A percentile compares a stretch with the other conserved stretches of the same genome.
Evolutionary conservation across 306 rosid species (phyloP).

Genomic region (Phaseolus lunatus): DNA sequence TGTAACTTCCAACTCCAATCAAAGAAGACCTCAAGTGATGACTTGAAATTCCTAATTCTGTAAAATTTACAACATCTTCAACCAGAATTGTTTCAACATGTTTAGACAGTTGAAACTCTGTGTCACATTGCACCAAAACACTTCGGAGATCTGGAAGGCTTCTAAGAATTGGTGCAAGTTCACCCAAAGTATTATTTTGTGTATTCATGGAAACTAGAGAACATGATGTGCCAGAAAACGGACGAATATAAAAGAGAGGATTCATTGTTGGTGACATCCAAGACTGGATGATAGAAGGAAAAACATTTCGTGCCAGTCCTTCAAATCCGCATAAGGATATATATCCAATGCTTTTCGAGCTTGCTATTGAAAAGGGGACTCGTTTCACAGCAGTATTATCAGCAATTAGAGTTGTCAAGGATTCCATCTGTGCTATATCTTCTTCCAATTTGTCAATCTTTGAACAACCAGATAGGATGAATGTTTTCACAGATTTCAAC

Average conservation of each 20-base stretch:
- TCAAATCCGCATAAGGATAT: neutral
- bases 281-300: neutral
- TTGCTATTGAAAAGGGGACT: neutral
- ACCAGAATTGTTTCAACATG: neutral
- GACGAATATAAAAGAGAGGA: neutral
- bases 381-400: neutral
- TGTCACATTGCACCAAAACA: neutral
- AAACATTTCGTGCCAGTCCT: neutral
- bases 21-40: neutral
- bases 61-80: neutral
- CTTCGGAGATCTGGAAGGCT: neutral
- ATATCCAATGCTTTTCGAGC: neutral
- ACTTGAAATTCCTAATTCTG: neutral
- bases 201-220: neutral
- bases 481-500: neutral
- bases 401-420: neutral
- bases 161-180: neutral
- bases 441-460: neutral
- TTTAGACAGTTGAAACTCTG: neutral
- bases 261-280: neutral
- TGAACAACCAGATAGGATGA: neutral
- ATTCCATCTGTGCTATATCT: neutral
- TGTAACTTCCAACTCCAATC: slow-evolving; percentile 9
- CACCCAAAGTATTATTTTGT: neutral
- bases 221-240: neutral